phyloP scores from a whole-genome alignment of 2,329 filamentous ascomycete genomes.

The Fusarium foetens region DNA sequence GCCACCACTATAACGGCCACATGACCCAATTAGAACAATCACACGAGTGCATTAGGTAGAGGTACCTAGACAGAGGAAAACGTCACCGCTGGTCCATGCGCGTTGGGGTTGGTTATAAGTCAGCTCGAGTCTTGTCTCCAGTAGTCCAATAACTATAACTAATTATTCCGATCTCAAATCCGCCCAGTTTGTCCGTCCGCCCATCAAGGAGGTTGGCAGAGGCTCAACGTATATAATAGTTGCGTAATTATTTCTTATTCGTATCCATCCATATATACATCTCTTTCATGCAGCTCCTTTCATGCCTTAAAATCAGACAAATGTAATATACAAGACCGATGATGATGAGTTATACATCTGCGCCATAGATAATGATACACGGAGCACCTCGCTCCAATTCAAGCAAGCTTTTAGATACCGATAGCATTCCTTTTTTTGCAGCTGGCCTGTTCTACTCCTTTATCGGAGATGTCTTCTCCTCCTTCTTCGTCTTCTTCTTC shows the following conservation, averaged over 20 bases:
- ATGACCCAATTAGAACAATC: slow-evolving; percentile 29
- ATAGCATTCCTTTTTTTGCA: not conserved
- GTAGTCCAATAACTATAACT: not conserved
- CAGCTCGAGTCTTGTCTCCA: not conserved
- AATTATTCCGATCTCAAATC: not conserved
- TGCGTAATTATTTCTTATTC: not conserved
- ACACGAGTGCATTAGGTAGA: not conserved
- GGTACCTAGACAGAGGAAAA: slow-evolving; percentile 10
- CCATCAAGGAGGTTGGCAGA: not conserved
- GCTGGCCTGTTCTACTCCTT: not conserved
- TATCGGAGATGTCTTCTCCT: not conserved
- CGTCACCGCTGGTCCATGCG: slow-evolving; percentile 16
- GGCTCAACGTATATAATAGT: not conserved
- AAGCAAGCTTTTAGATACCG: not conserved
- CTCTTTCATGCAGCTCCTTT: not conserved
- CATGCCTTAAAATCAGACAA: not conserved
- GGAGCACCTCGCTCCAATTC: slow-evolving; percentile 9
- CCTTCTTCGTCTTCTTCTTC: not conserved
- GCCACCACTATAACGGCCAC: slow-evolving; percentile 13
- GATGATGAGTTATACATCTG: slow-evolving; percentile 8
- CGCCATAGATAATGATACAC: slow-evolving; percentile 24
- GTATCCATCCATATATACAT: not conserved
- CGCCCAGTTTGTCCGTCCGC: not conserved
- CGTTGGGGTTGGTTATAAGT: not conserved
- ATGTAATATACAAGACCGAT: slow-evolving; percentile 19